Conservation (phyloP, 1,284 basidiomycete genomes). For the Cystobasidiaceae sp. region DNA sequence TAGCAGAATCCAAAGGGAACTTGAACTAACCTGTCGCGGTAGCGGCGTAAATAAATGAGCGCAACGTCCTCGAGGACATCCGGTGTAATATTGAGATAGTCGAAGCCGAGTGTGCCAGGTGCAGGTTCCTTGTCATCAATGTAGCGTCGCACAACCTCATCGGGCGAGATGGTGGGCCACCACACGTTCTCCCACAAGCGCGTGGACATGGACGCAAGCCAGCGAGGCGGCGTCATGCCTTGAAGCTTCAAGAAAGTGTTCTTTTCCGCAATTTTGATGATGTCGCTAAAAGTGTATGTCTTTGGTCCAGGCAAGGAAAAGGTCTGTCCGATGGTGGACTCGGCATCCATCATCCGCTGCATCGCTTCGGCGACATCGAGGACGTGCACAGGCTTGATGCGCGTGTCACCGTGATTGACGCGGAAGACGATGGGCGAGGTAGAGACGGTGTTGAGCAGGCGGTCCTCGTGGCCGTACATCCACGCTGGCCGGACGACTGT, state of each 20-base stretch:
- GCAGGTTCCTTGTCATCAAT: constrained; percentile 63
- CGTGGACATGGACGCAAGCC: constrained; percentile 62
- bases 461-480: constrained; percentile 93
- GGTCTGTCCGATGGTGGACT: constrained; percentile 59
- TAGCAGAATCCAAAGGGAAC: too few species aligned
- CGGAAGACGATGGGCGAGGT: constrained; percentile 93
- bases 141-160: constrained; percentile 83
- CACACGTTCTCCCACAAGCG: constrained; percentile 67
- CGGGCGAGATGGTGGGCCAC: constrained; percentile 90
- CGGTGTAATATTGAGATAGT: constrained; percentile 58
- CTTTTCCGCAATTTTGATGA: constrained; percentile 73
- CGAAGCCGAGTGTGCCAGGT: constrained; percentile 57
- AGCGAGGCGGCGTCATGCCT: constrained; percentile 71
- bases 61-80: constrained; percentile 84
- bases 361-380: constrained; percentile 91
- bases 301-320: constrained; percentile 84
- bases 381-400: constrained; percentile 81
- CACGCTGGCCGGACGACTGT: constrained; percentile 82
- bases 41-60: constrained; percentile 83
- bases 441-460: constrained; percentile 85
- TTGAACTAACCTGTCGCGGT: constrained; percentile 56
- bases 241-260: constrained; percentile 68
- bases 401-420: constrained; percentile 80
- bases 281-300: constrained; percentile 75
- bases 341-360: constrained; percentile 64